Evolutionary conservation across 129 eudicot species (phyloP), one percentile per base, ranked within the genome.

Genomic region (Cynara cardunculus): DNA sequence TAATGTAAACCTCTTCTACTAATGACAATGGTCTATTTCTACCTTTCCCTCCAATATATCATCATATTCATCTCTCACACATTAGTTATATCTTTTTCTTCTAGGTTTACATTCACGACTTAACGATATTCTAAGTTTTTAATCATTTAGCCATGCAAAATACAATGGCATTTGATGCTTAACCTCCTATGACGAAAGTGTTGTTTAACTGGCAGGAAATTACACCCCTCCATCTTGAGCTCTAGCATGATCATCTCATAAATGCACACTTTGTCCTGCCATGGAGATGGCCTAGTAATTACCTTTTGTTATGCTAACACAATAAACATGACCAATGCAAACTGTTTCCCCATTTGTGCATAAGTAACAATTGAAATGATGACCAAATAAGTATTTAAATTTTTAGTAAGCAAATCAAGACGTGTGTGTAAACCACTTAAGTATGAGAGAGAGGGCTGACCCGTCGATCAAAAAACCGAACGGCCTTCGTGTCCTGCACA

Each of bases 401-500:
- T 71, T 3, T 46, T 4, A 69, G 19, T 11, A 69, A 68, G 19
- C 3, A 19, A 69, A 65, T 24, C 11, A 74, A 24, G 14, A 35
- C 3, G 2, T 12, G 72, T 35, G 0, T 18, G 53, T 3, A 37
- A 41, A 25, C 1, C 13, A 41, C 14, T 25, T 37, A 9, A 37
- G 24, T n/a, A 67, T 22, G 5, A 32, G 41, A 79, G 30, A 73
- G 69, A 69, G 66, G 32, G 69, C 89, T 86, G 18, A 95, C 97
- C 97, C 95, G 87, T 12, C 99, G 94, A 87, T 95, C 99, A 11
- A 95, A 95, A 81, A 95, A 79, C n/a, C 99, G 97, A 85, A 95
- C 81, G 59, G 91, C 97, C 83, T 94, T 88, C 27, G 82, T 13
- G 37, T 92, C 97, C 99, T 95, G 95, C 87, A 84, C 81, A 75